A percentile compares a stretch with the other conserved stretches of the same genome.
Evolutionary conservation across 352 stramenopile genomes (phyloP).

Genomic region (Globisporangium okanoganense): DNA sequence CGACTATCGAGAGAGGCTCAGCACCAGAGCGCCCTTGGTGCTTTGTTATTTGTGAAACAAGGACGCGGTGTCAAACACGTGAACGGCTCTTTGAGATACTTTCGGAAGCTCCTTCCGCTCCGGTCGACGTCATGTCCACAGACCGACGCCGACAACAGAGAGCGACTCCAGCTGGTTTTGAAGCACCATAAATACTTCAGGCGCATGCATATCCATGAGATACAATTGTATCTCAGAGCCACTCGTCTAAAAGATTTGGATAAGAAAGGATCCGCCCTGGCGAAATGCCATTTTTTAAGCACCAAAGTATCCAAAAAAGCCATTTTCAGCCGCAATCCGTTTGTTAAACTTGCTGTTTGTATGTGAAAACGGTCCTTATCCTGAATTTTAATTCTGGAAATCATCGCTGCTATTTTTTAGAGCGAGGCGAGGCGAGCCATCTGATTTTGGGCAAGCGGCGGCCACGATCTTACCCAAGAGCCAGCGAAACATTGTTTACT

Average conservation of each 20-base stretch:
- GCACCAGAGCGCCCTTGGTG: too few relatives aligned
- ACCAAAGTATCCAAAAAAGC: neutral
- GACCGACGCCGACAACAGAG: neutral
- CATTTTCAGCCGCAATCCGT: neutral
- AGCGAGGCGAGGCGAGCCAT: slow-evolving; percentile 1
- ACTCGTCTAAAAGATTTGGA: too few relatives aligned
- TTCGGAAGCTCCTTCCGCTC: neutral
- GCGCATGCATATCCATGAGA: neutral
- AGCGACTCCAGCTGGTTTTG: slow-evolving; percentile 2
- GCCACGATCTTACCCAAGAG: neutral
- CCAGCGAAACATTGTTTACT: neutral
- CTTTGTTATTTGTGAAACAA: too few relatives aligned
- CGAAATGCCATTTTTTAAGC: neutral
- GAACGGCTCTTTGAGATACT: slow-evolving; percentile 4
- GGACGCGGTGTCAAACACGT: too few relatives aligned
- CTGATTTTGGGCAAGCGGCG: slow-evolving; percentile 2
- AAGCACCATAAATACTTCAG: neutral
- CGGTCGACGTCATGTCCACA: too few relatives aligned
- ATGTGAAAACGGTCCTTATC: neutral
- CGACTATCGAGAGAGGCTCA: too few relatives aligned
- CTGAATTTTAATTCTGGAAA: neutral
- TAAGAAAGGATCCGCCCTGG: neutral
- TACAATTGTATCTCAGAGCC: neutral
- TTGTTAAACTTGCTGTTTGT: neutral
- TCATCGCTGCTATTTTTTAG: neutral